Evolutionary conservation across 225 moss, liverwort and hornwort species (phyloP).

Genomic region (Takakia lepidozioides): DNA sequence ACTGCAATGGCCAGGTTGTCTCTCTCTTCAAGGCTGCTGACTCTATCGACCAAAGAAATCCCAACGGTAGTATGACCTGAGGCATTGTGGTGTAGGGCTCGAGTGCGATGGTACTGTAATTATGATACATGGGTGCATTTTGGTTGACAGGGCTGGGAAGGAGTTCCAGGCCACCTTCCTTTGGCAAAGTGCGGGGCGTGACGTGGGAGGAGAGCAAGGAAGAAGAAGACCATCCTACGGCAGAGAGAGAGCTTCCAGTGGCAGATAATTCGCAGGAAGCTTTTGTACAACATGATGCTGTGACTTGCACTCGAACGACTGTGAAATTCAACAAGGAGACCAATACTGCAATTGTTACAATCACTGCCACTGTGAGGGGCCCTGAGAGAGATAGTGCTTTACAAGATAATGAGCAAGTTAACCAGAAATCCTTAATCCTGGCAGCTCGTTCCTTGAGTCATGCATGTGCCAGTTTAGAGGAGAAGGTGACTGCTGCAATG

Average conservation of each 20-base stretch:
- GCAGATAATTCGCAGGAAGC: slow-evolving; percentile 12
- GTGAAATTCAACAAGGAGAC: slow-evolving; percentile 37
- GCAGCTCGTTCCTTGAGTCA: slow-evolving; percentile 35
- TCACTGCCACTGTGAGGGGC: slow-evolving; percentile 30
- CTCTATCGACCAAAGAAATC: no score
- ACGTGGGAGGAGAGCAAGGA: not conserved
- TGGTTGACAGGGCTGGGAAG: not conserved
- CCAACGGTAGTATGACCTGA: no score
- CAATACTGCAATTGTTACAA: slow-evolving; percentile 30
- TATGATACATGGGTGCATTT: no score
- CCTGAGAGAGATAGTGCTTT: slow-evolving; percentile 9
- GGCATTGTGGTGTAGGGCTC: no score
- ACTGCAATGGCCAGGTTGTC: no score
- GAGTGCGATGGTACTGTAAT: no score
- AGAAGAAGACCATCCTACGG: not conserved
- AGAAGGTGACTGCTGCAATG: slow-evolving; percentile 34
- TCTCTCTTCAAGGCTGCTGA: no score
- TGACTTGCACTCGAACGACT: slow-evolving; percentile 41
- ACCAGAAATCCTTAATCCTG: slow-evolving; percentile 36
- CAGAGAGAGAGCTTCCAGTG: slow-evolving; percentile 1
- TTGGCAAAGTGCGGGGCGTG: not conserved
- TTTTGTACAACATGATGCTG: slow-evolving; percentile 26
- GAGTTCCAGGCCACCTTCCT: not conserved
- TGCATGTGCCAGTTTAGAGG: slow-evolving; percentile 34
- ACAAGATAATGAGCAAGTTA: slow-evolving; percentile 15